A percentile compares a stretch with the other conserved stretches of the same genome.
phyloP scores from a whole-genome alignment of 2,329 filamentous ascomycete genomes.

The Endoconidiophora polonica region DNA sequence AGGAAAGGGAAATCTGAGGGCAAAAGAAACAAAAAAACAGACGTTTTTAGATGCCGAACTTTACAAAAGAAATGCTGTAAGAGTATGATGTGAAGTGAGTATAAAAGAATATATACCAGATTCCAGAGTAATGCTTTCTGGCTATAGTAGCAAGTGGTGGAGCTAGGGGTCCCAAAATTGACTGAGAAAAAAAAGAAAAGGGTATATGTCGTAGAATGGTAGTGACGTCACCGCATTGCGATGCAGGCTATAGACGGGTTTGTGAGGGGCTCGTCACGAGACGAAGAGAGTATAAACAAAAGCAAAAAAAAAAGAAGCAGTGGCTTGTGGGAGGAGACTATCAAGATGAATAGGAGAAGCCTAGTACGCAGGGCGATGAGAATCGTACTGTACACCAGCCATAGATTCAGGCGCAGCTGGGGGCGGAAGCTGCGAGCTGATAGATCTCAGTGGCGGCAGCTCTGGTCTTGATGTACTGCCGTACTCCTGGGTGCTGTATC shows the following conservation, averaged over 20 bases:
- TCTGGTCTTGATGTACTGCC: conserved; percentile 28
- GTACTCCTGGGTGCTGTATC: conserved; percentile 1
- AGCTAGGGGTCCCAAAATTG: not conserved
- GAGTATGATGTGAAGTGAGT: not conserved
- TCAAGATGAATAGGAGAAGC: too few species aligned
- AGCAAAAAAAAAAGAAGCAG: not conserved
- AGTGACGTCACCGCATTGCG: too few species aligned
- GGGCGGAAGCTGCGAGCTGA: conserved; percentile 31
- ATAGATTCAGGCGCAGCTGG: conserved; percentile 38
- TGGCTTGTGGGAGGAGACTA: not conserved
- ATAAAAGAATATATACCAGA: too few species aligned
- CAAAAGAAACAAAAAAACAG: conserved; percentile 1
- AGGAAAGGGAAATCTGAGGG: not conserved
- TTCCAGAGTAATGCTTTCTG: not conserved
- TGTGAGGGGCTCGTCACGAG: not conserved
- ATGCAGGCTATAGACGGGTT: too few species aligned
- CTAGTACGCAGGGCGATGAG: conserved; percentile 8
- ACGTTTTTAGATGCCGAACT: not conserved
- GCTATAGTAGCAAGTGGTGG: not conserved
- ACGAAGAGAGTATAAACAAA: conserved; percentile 5
- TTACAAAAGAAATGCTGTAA: conserved; percentile 3
- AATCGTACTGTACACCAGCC: conserved; percentile 48
- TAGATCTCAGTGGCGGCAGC: conserved; percentile 19
- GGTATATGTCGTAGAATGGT: not conserved
- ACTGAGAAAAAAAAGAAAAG: not conserved